Conservation (phyloP, 192 early-diverging fungal genomes). For the Backusella luteola region DNA sequence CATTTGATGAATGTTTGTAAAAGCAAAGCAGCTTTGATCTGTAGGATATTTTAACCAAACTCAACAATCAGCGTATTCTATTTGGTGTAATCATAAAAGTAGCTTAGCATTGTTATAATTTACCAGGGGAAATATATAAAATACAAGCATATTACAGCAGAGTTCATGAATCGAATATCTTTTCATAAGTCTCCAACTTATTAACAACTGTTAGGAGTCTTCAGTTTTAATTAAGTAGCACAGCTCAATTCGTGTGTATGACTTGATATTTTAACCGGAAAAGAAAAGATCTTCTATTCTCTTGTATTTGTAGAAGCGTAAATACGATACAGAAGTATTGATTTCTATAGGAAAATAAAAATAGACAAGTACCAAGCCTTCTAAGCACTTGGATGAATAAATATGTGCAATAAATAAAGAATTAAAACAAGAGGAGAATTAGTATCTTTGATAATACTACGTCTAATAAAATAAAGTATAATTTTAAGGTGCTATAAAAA, state of each 20-base stretch:
- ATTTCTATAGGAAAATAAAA: not conserved
- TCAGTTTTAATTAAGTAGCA: not conserved
- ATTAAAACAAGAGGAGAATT: not conserved
- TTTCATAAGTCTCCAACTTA: not conserved
- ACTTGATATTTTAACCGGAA: not conserved
- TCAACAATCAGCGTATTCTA: too few species aligned
- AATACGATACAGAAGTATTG: not conserved
- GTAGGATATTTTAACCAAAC: too few species aligned
- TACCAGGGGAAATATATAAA: too few species aligned
- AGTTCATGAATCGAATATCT: not conserved
- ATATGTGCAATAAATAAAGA: not conserved
- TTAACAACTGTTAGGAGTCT: not conserved
- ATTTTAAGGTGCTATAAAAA: constrained; percentile 3
- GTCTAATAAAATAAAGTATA: not conserved
- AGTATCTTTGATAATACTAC: not conserved
- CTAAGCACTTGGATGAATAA: not conserved
- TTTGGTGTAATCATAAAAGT: too few species aligned
- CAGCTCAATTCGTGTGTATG: not conserved
- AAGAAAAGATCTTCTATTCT: not conserved
- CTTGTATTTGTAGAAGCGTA: not conserved
- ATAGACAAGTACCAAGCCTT: not conserved
- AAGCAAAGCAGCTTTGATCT: too few species aligned
- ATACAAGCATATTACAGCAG: not conserved
- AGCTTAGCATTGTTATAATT: too few species aligned
- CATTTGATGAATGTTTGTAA: too few species aligned